Percentiles rank a stretch among this genome's conserved stretches.
Conservation (phyloP, 352 stramenopile species). For the Pythium insidiosum region DNA sequence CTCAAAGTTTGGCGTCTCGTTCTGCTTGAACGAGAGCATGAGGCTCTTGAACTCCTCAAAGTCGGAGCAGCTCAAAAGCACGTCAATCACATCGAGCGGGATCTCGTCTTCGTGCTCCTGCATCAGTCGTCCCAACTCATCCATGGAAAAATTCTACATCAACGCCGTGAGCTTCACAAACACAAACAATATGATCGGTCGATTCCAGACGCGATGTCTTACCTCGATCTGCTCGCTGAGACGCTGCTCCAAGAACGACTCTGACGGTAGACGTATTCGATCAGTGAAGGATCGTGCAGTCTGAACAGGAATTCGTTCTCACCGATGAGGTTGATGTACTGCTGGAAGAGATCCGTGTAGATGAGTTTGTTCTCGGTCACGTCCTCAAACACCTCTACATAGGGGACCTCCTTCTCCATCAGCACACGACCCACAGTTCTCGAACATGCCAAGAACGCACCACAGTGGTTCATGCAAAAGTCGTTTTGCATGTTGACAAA, state of each 20-base stretch:
- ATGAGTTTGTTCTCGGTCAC: slow-evolving; percentile 79
- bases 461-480: slow-evolving; percentile 74
- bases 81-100: slow-evolving; percentile 66
- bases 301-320: too few species aligned
- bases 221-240: slow-evolving; percentile 62
- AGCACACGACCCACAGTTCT: too few species aligned
- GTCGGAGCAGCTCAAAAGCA: slow-evolving; percentile 71
- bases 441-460: too few species aligned
- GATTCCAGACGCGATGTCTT: too few species aligned
- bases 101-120: slow-evolving; percentile 85
- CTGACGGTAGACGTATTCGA: too few species aligned
- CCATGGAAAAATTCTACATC: slow-evolving; percentile 79
- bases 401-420: not conserved
- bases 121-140: slow-evolving; percentile 69
- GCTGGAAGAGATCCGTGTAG: slow-evolving; percentile 73
- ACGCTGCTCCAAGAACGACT: slow-evolving; percentile 61
- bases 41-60: slow-evolving; percentile 87
- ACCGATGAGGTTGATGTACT: slow-evolving; percentile 79
- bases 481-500: slow-evolving; percentile 74
- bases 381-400: slow-evolving; percentile 74
- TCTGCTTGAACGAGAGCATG: slow-evolving; percentile 84
- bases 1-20: slow-evolving; percentile 69
- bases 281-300: too few species aligned
- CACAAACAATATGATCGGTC: too few species aligned
- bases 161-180: too few species aligned